Conservation (phyloP, 306 rosid species). For the Alnus rubra region DNA sequence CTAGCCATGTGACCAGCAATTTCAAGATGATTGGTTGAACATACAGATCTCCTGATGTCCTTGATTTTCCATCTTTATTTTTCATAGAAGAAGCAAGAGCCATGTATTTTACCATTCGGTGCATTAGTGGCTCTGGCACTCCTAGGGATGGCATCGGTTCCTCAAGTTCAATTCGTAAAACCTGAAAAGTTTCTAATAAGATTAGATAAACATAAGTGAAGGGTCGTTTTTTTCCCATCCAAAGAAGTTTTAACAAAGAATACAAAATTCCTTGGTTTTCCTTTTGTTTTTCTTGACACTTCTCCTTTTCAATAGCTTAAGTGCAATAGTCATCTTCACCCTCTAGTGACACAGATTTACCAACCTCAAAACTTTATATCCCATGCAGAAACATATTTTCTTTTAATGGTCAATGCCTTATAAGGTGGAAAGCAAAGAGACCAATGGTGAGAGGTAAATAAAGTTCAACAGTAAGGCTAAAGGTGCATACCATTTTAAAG, state of each 20-base stretch:
- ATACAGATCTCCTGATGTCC: conserved; percentile 49
- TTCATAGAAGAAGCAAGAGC: conserved; percentile 84
- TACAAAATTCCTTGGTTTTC: background rate
- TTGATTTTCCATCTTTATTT: conserved; percentile 69
- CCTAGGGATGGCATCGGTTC: conserved; percentile 76
- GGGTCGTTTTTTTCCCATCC: conserved; percentile 6
- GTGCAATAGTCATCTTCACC: background rate
- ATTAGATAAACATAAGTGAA: conserved; percentile 1
- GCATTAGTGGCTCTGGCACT: conserved; percentile 79
- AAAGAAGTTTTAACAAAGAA: background rate
- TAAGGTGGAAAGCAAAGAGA: background rate
- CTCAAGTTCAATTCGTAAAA: conserved; percentile 74
- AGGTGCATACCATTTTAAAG: background rate
- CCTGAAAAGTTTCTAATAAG: conserved; percentile 52
- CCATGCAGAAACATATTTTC: background rate
- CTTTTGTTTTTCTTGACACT: background rate
- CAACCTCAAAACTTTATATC: background rate
- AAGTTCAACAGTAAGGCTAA: background rate
- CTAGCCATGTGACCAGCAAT: conserved; percentile 80
- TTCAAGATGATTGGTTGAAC: conserved; percentile 71
- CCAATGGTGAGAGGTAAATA: background rate
- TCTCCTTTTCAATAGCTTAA: background rate
- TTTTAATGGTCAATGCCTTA: background rate
- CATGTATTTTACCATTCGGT: conserved; percentile 80
- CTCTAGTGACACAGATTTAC: background rate